Percentiles rank a stretch among this genome's conserved stretches.
These are phyloP conservation scores for Phytophthora capsici DNA, from an alignment of 352 stramenopile genomes.

Conservation along the genomic window DNA sequence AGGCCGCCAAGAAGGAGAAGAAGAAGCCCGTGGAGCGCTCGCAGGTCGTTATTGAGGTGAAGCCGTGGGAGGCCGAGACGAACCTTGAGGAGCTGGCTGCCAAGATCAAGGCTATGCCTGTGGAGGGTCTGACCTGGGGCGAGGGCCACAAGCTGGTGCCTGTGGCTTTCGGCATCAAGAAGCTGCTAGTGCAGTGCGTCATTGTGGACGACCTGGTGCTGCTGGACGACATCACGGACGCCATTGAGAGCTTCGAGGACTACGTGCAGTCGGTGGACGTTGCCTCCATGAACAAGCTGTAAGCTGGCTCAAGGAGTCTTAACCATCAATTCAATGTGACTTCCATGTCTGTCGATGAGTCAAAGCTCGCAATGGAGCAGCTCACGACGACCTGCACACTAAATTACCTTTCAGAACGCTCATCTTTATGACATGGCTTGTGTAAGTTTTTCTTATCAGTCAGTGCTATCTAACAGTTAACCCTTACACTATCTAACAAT, in stretches of 20 bases:
- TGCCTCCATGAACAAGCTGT: conserved; percentile 90
- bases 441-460: too few relatives aligned
- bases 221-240: conserved; percentile 84
- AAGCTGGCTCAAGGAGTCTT: conserved; percentile 29
- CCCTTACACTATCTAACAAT: too few relatives aligned
- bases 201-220: conserved; percentile 86
- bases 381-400: conserved; percentile 4
- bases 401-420: neutral
- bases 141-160: conserved; percentile 86
- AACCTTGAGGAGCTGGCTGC: conserved; percentile 72
- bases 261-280: conserved; percentile 88
- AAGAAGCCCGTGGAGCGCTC: conserved; percentile 68
- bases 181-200: conserved; percentile 83
- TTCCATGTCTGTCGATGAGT: conserved; percentile 1
- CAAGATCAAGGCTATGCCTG: conserved; percentile 78
- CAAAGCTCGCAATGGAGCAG: neutral
- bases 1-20: conserved; percentile 71
- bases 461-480: too few relatives aligned
- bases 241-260: conserved; percentile 84
- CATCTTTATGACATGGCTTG: too few relatives aligned
- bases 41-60: conserved; percentile 71
- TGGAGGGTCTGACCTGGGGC: conserved; percentile 81
- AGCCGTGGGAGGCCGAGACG: conserved; percentile 83
- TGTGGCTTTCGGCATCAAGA: conserved; percentile 89
- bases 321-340: conserved; percentile 18